phyloP scores from a whole-genome alignment of 257 asterid genomes.

The Lavandula angustifolia region DNA sequence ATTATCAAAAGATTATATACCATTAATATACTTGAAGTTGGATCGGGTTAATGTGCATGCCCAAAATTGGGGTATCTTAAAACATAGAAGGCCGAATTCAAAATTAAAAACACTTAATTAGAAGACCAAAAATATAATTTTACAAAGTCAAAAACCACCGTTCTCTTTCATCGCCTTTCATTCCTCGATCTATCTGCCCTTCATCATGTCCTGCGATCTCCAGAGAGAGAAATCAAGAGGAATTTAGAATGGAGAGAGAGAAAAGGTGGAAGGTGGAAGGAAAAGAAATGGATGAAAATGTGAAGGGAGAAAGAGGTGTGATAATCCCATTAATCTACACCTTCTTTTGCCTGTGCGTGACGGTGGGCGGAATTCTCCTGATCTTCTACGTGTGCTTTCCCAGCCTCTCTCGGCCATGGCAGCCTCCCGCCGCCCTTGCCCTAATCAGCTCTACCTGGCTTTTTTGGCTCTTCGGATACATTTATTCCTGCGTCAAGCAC shows the following conservation, averaged over 20 bases:
- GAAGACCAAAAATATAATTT: not conserved
- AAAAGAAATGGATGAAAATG: constrained; percentile 46
- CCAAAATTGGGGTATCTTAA: not conserved
- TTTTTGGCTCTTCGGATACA: constrained; percentile 60
- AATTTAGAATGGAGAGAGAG: not conserved
- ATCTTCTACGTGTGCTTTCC: constrained; percentile 49
- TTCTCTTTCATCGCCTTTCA: constrained; percentile 32
- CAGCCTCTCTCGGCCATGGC: constrained; percentile 55
- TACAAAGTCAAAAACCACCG: constrained; percentile 6
- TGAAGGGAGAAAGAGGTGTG: constrained; percentile 45
- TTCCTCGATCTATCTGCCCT: constrained; percentile 28
- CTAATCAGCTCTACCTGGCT: constrained; percentile 73
- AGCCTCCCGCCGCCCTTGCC: constrained; percentile 50
- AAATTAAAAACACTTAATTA: not conserved
- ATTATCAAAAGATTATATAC: too few relatives aligned
- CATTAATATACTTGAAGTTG: too few relatives aligned
- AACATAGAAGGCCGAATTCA: not conserved
- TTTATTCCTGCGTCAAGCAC: constrained; percentile 54
- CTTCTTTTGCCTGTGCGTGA: constrained; percentile 60
- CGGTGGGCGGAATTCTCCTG: constrained; percentile 62
- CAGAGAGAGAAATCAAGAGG: constrained; percentile 12
- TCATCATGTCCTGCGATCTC: constrained; percentile 24
- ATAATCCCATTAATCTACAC: constrained; percentile 52
- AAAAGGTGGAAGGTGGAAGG: not conserved
- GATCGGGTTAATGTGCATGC: too few relatives aligned